Conservation (phyloP, 495 filamentous ascomycete genomes). For the Hypoxylon cercidicola region DNA sequence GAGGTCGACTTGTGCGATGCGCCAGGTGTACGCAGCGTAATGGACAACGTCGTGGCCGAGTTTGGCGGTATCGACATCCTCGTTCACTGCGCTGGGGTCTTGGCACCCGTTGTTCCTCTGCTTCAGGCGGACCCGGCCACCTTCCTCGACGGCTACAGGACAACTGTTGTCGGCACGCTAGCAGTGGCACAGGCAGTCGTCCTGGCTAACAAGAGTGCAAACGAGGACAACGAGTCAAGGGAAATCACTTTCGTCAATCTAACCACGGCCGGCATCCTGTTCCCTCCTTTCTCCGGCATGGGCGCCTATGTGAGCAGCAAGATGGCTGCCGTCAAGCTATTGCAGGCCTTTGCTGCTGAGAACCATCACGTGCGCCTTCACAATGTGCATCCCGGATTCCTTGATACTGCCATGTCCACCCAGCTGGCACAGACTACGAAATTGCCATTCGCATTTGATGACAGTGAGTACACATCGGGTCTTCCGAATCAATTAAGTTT, state of each 20-base stretch:
- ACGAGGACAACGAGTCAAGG: no score
- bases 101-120: constrained; percentile 39
- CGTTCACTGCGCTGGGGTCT: constrained; percentile 48
- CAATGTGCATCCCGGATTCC: constrained; percentile 53
- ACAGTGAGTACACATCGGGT: no score
- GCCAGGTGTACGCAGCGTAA: background rate
- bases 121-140: constrained; percentile 37
- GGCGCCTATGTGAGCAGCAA: constrained; percentile 53
- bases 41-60: background rate
- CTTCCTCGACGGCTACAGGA: constrained; percentile 48
- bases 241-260: constrained; percentile 47
- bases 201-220: constrained; percentile 16
- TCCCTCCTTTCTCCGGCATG: constrained; percentile 41
- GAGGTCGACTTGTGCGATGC: constrained; percentile 2
- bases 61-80: constrained; percentile 48
- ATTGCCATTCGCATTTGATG: constrained; percentile 13
- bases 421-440: constrained; percentile 14
- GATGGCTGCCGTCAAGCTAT: constrained; percentile 49
- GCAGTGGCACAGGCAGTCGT: constrained; percentile 47
- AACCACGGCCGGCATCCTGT: constrained; percentile 44
- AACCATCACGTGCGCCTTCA: constrained; percentile 48
- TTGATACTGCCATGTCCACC: constrained; percentile 47
- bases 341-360: constrained; percentile 50
- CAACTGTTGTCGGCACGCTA: constrained; percentile 50
- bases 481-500: no score